Conservation (phyloP, 768 basidiomycete genomes). For the Pholiota molesta region DNA sequence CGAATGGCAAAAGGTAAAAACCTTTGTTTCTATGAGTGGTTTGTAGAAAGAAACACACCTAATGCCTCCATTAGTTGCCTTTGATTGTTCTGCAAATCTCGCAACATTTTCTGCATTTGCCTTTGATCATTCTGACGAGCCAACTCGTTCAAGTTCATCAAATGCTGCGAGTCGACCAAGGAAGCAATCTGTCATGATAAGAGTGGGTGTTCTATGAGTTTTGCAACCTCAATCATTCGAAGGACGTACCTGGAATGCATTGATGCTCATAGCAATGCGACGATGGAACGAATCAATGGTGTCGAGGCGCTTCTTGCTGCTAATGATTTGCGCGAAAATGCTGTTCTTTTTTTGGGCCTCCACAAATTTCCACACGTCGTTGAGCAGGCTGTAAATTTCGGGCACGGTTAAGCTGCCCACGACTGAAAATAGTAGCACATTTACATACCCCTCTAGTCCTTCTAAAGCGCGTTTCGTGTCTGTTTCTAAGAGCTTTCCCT, state of each 20-base stretch:
- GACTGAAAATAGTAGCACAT: too few relatives aligned
- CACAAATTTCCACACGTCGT: constrained; percentile 14
- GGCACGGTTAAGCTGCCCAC: too few relatives aligned
- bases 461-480: background rate
- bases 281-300: constrained; percentile 19
- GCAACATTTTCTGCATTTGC: constrained; percentile 13
- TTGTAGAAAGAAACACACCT: background rate
- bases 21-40: background rate
- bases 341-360: constrained; percentile 10
- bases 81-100: constrained; percentile 19
- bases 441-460: background rate
- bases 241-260: constrained; percentile 19
- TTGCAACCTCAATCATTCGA: background rate
- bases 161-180: constrained; percentile 16
- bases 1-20: background rate
- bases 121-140: constrained; percentile 21
- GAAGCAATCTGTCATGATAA: constrained; percentile 11
- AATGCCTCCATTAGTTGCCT: constrained; percentile 15
- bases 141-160: constrained; percentile 17
- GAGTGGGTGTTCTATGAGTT: background rate
- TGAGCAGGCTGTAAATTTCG: constrained; percentile 13
- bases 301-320: background rate
- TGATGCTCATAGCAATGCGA: constrained; percentile 12
- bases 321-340: background rate
- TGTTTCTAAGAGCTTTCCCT: constrained; percentile 4